These are phyloP conservation scores for Penicillium pancosmium DNA, from an alignment of 495 filamentous ascomycete genomes.

Conservation along the genomic window DNA sequence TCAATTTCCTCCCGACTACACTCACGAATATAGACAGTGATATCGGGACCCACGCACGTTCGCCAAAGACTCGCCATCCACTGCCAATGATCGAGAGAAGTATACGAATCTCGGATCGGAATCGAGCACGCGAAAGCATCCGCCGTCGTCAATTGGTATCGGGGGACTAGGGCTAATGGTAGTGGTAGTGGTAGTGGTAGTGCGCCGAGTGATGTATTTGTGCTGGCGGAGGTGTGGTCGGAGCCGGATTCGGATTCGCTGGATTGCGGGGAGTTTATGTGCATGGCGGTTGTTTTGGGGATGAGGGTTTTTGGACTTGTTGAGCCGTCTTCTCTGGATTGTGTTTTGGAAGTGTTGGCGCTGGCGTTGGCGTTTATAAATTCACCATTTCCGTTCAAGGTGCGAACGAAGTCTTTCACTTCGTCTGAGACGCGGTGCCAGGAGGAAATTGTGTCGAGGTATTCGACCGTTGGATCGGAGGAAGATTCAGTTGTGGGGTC, in stretches of 20 bases:
- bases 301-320: constrained; percentile 37
- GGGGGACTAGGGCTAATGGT: constrained; percentile 74
- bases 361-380: no score
- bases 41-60: constrained; percentile 80
- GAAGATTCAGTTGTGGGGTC: constrained; percentile 30
- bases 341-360: no score
- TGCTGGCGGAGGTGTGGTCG: constrained; percentile 28
- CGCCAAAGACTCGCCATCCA: constrained; percentile 97
- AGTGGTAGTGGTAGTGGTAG: constrained; percentile 65
- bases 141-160: constrained; percentile 75
- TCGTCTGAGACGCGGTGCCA: constrained; percentile 75
- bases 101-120: constrained; percentile 76
- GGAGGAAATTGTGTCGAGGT: constrained; percentile 65
- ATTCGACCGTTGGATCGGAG: constrained; percentile 58
- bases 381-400: constrained; percentile 11
- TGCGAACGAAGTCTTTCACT: constrained; percentile 64
- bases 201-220: constrained; percentile 8
- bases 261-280: constrained; percentile 35
- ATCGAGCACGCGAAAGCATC: constrained; percentile 73
- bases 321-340: constrained; percentile 13
- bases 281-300: constrained; percentile 36
- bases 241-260: constrained; percentile 37
- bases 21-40: constrained; percentile 68
- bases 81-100: constrained; percentile 91
- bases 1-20: constrained; percentile 51